Evolutionary conservation across 1,284 basidiomycete species (phyloP).

Genomic region (Tilletia caries): DNA sequence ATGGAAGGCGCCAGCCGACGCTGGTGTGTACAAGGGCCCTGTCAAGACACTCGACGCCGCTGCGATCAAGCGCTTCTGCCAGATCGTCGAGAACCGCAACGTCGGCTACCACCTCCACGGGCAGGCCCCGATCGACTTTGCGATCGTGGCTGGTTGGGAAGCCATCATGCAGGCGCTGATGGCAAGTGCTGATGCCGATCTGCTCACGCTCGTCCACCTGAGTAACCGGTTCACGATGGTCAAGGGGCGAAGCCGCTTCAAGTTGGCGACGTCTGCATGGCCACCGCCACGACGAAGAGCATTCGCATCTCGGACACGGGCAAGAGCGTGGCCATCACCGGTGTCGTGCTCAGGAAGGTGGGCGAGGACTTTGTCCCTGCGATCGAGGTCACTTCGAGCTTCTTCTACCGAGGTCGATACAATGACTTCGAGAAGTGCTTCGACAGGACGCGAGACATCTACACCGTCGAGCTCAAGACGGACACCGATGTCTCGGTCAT

Average conservation of each 20-base stretch:
- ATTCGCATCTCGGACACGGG: constrained; percentile 88
- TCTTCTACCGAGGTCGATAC: constrained; percentile 94
- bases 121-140: constrained; percentile 85
- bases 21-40: constrained; percentile 31
- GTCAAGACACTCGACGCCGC: constrained; percentile 58
- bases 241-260: constrained; percentile 71
- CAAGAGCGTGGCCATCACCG: constrained; percentile 59
- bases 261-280: constrained; percentile 84
- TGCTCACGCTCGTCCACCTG: constrained; percentile 91
- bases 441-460: constrained; percentile 78
- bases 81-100: constrained; percentile 85
- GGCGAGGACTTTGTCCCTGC: constrained; percentile 76
- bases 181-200: constrained; percentile 47
- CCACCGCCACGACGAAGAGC: constrained; percentile 81
- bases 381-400: constrained; percentile 89
- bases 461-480: constrained; percentile 70
- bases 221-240: constrained; percentile 92
- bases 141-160: constrained; percentile 90
- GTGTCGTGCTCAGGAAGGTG: constrained; percentile 36
- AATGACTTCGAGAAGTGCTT: constrained; percentile 92
- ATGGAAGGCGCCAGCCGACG: constrained; percentile 29
- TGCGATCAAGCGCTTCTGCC: constrained; percentile 84
- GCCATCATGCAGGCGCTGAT: constrained; percentile 50
- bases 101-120: constrained; percentile 78
- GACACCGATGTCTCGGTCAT: constrained; percentile 84